Evolutionary conservation across 495 filamentous ascomycete genomes (phyloP), one percentile per base, ranked within the genome.

Genomic region (Poronia punctata): DNA sequence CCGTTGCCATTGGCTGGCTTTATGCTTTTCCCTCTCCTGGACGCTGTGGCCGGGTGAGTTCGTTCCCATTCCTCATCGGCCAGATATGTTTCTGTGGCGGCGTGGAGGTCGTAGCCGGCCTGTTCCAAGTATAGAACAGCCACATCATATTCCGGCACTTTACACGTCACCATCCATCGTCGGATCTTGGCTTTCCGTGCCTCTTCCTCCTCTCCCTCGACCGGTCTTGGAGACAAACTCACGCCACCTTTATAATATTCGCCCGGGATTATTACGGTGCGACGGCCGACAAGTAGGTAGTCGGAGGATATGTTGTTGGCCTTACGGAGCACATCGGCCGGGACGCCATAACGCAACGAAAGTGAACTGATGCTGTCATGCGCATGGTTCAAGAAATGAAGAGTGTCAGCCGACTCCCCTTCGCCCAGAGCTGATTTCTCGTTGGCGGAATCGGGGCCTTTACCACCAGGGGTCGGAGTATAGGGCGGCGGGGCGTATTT

Each of bases 1-100:
- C 12, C 16, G 10, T 26, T 18, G 29, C 27, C 39, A 20, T 34
- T 40, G 39, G 36, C 55, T 43, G 36, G 52, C 31, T 46, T 52
- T 45, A 67, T 68, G 24, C 59, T 54, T 48, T 64, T 66, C 5
- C 51, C 56, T 31, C 46, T 56, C 24, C 52, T 52, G 42, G 54
- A 48, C 8, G 59, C 62, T 33, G 65, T 54, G 35, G 83, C 60
- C 0, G 83, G 83, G 52, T 88, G 72, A 23, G 74, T 73, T 40
- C 65, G 70, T 54, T 84, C 84, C 85, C 85, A 88, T 29, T 56
- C 60, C 53, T 84, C 83, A 48, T 88, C 84, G 0, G 67, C 79
- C 44, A 70, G 64, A 53, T 72, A 88, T 4, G 70, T 64, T 21
- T 72, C 64, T 0, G 79, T 69, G 2, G 85, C 84, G 10, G 52